Base-by-base conservation (phyloP, 768 basidiomycete species). In the Dioszegia crocea region DNA sequence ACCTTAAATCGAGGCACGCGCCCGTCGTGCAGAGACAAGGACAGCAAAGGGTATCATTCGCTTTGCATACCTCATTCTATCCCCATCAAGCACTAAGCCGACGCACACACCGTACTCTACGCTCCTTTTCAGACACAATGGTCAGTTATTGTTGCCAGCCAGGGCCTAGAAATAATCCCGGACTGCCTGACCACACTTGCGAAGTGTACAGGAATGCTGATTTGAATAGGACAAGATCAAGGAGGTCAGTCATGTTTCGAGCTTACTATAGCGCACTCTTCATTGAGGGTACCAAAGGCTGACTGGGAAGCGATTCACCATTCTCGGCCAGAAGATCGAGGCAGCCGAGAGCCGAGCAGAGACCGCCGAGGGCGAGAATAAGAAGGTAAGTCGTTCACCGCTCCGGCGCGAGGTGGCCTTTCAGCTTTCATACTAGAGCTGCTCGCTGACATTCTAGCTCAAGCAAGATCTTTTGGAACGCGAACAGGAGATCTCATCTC, bases 401-500 rank as follows among this genome's bases (percentile, higher is more conserved):
- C 11, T 4, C 10, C 21, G 31, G n/a, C n/a, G n/a, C n/a, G n/a
- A n/a, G n/a, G n/a, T n/a, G n/a, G n/a, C n/a, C n/a, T 11, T 21
- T 12, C 30, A 19, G n/a, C n/a, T 3, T 17, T 50, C 31, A 23
- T 26, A 8, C 14, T n/a, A 16, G 47, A 48, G 12, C 16, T n/a
- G 11, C 33, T 46, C 31, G 38, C 48, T 54, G 11, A 53, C 27
- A 4, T n/a, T n/a, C 17, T 62, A 82, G 66, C 78, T 80, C 60
- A 85, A 91, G 70, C 89, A 90, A 73, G 61, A 76, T 23, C 70
- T 92, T 36, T 83, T 96, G 17, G 82, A 84, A 70, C 86, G 85
- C 71, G 94, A 97, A 1, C 92, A 98, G 76, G 86, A 87, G 66
- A 87, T 91, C 74, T 79, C 79, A 4, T 97, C 94, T 0, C 83